Conservation (phyloP, 768 basidiomycete species). For the Amanita thiersii region DNA sequence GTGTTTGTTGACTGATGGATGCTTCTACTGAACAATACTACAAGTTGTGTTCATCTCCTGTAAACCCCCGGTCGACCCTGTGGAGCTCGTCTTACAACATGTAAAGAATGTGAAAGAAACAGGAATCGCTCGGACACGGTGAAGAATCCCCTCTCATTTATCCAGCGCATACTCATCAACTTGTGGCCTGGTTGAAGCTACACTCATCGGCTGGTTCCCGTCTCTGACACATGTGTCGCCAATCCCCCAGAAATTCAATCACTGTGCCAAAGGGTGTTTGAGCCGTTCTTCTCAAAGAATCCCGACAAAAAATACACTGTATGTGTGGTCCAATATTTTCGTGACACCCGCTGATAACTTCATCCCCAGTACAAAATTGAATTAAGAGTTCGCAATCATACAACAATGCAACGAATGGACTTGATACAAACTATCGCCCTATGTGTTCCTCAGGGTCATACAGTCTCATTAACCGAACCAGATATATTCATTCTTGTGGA, state of each 20-base stretch:
- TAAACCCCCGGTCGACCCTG: conserved; percentile 70
- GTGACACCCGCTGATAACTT: conserved; percentile 1
- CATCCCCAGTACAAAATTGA: conserved; percentile 71
- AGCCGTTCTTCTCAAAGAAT: conserved; percentile 41
- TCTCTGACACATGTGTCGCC: conserved; percentile 58
- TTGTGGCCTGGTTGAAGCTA: conserved; percentile 33
- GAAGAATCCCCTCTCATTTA: conserved; percentile 7
- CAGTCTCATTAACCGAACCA: conserved; percentile 60
- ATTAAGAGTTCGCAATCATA: conserved; percentile 67
- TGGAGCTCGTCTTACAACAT: conserved; percentile 57
- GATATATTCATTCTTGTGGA: conserved; percentile 73
- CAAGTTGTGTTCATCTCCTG: conserved; percentile 77
- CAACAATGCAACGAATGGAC: conserved; percentile 47
- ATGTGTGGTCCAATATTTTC: conserved; percentile 11
- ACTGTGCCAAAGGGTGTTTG: conserved; percentile 48
- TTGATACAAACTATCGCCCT: conserved; percentile 64
- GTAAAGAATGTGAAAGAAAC: conserved; percentile 54
- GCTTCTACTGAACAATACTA: conserved; percentile 7
- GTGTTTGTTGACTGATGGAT: not conserved
- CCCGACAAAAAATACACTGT: conserved; percentile 41
- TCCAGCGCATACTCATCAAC: not conserved
- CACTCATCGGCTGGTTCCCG: conserved; percentile 64
- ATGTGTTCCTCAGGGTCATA: conserved; percentile 61
- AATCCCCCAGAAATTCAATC: conserved; percentile 62
- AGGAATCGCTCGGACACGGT: conserved; percentile 63